phyloP scores from a whole-genome alignment of 805 yeast species.

The Lachancea fermentati region DNA sequence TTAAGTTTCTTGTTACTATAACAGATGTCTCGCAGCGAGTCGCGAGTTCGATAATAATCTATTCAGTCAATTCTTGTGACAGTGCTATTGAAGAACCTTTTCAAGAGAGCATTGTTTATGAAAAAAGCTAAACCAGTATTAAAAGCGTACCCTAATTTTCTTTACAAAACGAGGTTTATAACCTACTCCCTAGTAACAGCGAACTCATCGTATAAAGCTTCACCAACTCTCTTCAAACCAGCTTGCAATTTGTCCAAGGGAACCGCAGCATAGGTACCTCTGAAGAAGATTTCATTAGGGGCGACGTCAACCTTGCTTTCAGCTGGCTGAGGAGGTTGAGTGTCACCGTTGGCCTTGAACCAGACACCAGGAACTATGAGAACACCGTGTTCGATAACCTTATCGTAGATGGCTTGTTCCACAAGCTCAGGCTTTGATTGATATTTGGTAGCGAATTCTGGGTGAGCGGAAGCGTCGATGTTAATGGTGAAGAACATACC shows the following conservation, averaged over 20 bases:
- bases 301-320: conserved; percentile 38
- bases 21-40: not conserved
- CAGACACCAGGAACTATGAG: conserved; percentile 80
- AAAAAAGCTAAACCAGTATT: not conserved
- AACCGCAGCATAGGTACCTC: conserved; percentile 88
- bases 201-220: conserved; percentile 54
- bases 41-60: too few species aligned
- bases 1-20: not conserved
- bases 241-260: conserved; percentile 54
- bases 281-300: conserved; percentile 55
- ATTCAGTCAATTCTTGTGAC: too few species aligned
- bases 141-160: not conserved
- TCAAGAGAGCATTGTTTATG: not conserved
- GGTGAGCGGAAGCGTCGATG: conserved; percentile 76
- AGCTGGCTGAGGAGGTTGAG: conserved; percentile 51
- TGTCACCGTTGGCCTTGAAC: conserved; percentile 57
- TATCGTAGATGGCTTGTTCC: conserved; percentile 58
- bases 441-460: conserved; percentile 55
- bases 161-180: not conserved
- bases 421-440: conserved; percentile 56
- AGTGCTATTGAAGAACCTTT: too few species aligned
- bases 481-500: conserved; percentile 81
- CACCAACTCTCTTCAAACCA: conserved; percentile 66
- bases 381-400: conserved; percentile 53
- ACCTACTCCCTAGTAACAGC: conserved; percentile 12